phyloP scores from a whole-genome alignment of 805 yeast species.

The Komagataella phaffii region DNA sequence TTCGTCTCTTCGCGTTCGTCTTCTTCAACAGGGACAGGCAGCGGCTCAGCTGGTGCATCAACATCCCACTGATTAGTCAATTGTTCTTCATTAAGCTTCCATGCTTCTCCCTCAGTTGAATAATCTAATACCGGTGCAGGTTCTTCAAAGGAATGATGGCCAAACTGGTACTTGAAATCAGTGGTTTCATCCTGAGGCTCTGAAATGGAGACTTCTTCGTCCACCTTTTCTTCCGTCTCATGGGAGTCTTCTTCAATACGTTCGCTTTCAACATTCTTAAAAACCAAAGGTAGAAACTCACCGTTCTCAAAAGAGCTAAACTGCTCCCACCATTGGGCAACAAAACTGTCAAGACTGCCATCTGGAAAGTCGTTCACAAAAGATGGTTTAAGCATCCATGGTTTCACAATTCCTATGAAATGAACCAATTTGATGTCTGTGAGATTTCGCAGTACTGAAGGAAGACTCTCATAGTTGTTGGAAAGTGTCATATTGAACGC shows the following conservation, averaged over 20 bases:
- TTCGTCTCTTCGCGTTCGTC: background rate
- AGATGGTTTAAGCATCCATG: constrained; percentile 26
- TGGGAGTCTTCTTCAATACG: background rate
- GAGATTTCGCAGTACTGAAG: constrained; percentile 16
- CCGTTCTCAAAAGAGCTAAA: background rate
- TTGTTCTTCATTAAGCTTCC: constrained; percentile 14
- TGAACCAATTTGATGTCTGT: constrained; percentile 39
- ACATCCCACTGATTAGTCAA: constrained; percentile 10
- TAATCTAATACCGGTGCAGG: constrained; percentile 1
- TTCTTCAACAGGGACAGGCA: background rate
- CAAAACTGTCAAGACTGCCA: background rate
- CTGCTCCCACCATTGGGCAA: background rate
- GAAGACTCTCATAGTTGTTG: constrained; percentile 20
- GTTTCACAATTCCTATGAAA: constrained; percentile 53
- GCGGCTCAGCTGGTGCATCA: constrained; percentile 1
- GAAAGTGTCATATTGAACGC: constrained; percentile 65
- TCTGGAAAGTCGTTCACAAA: background rate
- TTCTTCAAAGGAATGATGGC: background rate
- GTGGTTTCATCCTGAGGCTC: background rate
- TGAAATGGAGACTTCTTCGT: background rate
- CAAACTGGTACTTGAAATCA: background rate
- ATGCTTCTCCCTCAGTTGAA: constrained; percentile 17
- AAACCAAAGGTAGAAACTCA: background rate
- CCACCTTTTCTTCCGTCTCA: background rate
- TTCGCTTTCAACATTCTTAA: background rate